Evolutionary conservation across 2,329 filamentous ascomycete species (phyloP).

Genomic region (Cladophialophora chaetospira): DNA sequence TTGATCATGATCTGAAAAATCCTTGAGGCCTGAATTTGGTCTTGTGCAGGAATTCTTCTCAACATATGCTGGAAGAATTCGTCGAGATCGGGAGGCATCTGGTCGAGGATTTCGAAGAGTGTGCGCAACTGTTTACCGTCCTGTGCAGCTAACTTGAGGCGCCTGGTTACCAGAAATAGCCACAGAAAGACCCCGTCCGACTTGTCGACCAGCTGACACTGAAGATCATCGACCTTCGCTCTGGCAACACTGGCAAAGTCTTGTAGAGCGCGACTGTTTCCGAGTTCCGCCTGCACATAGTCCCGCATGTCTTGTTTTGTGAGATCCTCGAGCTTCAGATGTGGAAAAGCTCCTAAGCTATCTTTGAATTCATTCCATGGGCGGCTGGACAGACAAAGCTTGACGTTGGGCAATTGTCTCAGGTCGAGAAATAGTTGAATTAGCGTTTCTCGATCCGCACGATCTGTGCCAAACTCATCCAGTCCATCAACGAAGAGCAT

Average conservation of each 20-base stretch:
- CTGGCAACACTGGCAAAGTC: neutral
- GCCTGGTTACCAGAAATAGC: neutral
- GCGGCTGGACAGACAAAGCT: slow-evolving; percentile 12
- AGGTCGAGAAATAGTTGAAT: neutral
- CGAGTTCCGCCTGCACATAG: neutral
- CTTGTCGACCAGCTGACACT: neutral
- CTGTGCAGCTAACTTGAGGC: neutral
- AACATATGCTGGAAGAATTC: neutral
- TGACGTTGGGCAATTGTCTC: neutral
- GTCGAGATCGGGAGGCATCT: neutral
- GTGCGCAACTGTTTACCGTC: neutral
- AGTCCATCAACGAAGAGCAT: slow-evolving; percentile 32
- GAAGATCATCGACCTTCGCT: neutral
- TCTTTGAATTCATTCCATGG: slow-evolving; percentile 8
- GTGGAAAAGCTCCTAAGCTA: neutral
- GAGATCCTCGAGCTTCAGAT: neutral
- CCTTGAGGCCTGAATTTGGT: neutral
- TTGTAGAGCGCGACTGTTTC: neutral
- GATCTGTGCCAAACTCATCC: slow-evolving; percentile 62
- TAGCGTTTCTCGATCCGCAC: slow-evolving; percentile 94
- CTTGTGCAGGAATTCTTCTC: neutral
- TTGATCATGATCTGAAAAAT: neutral
- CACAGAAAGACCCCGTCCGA: neutral
- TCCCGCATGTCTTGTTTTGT: neutral
- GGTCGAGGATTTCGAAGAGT: neutral